Evolutionary conservation across 306 rosid genomes (phyloP), one percentile per base, ranked within the genome.

Genomic region (Elaeagnus macrophylla): DNA sequence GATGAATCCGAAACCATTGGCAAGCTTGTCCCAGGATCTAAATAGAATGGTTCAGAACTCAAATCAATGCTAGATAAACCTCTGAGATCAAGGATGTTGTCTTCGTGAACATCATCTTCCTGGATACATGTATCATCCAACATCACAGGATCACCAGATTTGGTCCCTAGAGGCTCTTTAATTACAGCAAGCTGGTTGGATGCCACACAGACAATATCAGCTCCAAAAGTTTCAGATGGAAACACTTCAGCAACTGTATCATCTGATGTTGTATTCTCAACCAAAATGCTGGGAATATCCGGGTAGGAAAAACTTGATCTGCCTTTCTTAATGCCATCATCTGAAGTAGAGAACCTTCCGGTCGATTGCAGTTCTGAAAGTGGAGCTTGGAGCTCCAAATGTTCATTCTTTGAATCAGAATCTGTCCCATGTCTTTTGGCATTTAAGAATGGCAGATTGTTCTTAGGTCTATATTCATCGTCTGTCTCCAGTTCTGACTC

Each of bases 401-500:
- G 67, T 61, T 79, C 94, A 37, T 64, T 82, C 65, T 71, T 75
- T 47, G 73, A 89, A 67, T 79, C 67, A 39, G 69, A 70, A 71
- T 65, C 78, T 57, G 61, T 73, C 67, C 55, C 37, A 52, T 53
- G 61, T 45, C 58, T 70, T 53, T 51, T 77, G 50, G 71, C 63
- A 62, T 68, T 60, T 58, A 72, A 56, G 39, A 76, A 53, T 67
- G n/a, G 63, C 19, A 37, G 35, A 37, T 67, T 43, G 45, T 54
- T 73, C 81, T 41, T 76, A 48, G 75, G 54, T 77, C 79, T 73
- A 55, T 20, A 43, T 54, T 81, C 94, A 70, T 77, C 79, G 55
- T 84, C 94, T 20, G 63, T 56, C 54, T 87, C 94, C 48, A 82
- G 10, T 74, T 93, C 96, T 16, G 84, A 83, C 37, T 84, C 95